Base-by-base conservation (phyloP, 1,284 basidiomycete species). In the Pascua guehoae region DNA sequence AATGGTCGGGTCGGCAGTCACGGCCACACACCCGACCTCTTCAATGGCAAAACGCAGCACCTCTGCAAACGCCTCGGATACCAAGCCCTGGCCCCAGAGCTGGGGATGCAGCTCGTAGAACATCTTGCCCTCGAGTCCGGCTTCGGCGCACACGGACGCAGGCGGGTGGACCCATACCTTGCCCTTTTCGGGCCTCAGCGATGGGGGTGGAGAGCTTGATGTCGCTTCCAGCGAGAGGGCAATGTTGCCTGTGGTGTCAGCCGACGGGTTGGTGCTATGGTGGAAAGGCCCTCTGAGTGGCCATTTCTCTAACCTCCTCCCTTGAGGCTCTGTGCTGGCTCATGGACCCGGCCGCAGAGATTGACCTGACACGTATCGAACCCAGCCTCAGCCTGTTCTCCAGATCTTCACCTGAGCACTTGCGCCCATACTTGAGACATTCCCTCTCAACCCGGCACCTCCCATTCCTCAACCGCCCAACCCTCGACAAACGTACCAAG, bases 41-140 rank as follows among this genome's bases (percentile, higher is more conserved):
- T 76, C 72, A 36, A 76, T 66, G 7, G 72, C 72, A 49, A 74
- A 76, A 38, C 74, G 56, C 42, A 76, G 52, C 8, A 73, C 71
- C 53, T 74, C 74, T n/a, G 51, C 60, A 53, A 76, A 76, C 17
- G 72, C 74, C 63, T 76, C 72, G 12, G 66, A 66, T 57, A 71
- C 71, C 14, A 76, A 54, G 0, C 74, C 72, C 57, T 69, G 64
- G 8, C 70, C 72, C 74, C 74, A 76, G 3, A 76, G 51, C 47
- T 76, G 74, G 5, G 74, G 74, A 57, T 76, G 74, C 15, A 73
- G 64, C 64, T 76, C 74, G 62, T 72, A 76, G 56, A 73, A 76
- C 62, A 76, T 52, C 52, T 65, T 65, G 12, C 67, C 74, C 32
- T 44, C 51, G 7, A 73, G 56, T 15, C 57, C 50, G 2, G 60